These are phyloP conservation scores for Phytophthora constricta DNA, from an alignment of 352 stramenopile species.

Conservation along the genomic window DNA sequence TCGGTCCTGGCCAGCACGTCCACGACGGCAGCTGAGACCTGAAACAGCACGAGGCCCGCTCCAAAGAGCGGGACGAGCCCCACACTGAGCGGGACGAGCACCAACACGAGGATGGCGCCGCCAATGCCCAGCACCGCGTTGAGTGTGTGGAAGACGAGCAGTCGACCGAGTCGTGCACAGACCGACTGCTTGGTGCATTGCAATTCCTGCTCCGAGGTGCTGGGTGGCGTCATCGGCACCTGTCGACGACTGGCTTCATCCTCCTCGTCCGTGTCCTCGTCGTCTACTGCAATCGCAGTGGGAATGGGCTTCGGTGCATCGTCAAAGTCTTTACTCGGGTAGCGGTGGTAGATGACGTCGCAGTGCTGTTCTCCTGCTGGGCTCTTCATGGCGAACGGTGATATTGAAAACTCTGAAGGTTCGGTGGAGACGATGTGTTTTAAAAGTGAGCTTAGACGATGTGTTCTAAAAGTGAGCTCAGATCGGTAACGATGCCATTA, in stretches of 20 bases:
- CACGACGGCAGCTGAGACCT: constrained; percentile 33
- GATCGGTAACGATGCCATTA: too few relatives aligned
- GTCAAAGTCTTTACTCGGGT: constrained; percentile 29
- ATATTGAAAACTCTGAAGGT: too few relatives aligned
- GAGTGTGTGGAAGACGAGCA: constrained; percentile 34
- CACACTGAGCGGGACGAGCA: constrained; percentile 35
- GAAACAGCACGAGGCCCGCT: constrained; percentile 33
- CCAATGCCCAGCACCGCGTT: constrained; percentile 35
- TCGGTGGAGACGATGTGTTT: too few relatives aligned
- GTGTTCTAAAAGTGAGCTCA: too few relatives aligned
- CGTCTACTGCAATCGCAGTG: constrained; percentile 19
- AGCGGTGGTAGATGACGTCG: constrained; percentile 42
- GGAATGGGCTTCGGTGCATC: constrained; percentile 28
- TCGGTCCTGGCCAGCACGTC: constrained; percentile 25
- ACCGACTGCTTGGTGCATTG: constrained; percentile 1
- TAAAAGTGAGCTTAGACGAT: constrained; percentile 12
- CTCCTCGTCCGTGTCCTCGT: background rate
- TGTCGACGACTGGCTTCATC: background rate
- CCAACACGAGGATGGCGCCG: constrained; percentile 31
- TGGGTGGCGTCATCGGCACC: background rate
- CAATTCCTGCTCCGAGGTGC: background rate
- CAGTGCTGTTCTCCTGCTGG: constrained; percentile 8
- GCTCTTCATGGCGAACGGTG: constrained; percentile 36
- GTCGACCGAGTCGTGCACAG: constrained; percentile 1
- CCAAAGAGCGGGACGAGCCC: constrained; percentile 35